Percentiles rank a stretch among this genome's conserved stretches.
Evolutionary conservation across 345 rosid species (phyloP).

Genomic region (Populus davidiana): DNA sequence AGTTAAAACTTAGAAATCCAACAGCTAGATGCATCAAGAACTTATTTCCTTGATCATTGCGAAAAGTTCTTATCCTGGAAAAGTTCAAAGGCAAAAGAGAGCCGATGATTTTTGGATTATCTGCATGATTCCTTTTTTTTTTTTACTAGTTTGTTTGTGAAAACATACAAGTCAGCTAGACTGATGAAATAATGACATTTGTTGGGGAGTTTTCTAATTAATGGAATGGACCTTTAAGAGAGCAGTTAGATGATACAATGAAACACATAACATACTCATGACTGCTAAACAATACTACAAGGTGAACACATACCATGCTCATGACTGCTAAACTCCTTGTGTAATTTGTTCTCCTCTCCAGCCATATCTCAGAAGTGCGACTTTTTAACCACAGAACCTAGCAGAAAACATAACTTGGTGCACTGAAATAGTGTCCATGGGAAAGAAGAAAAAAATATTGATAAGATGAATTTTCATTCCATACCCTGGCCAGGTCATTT

Average conservation of each 20-base stretch:
- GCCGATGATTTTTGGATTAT: background rate
- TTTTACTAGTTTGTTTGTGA: background rate
- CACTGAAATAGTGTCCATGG: constrained; percentile 10
- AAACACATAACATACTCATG: background rate
- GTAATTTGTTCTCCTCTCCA: constrained; percentile 96
- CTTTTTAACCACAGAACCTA: constrained; percentile 99
- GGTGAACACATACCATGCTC: constrained; percentile 84
- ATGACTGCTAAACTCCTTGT: constrained; percentile 98
- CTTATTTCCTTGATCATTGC: background rate
- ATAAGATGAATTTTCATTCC: constrained; percentile 1
- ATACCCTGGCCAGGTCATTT: constrained; percentile 91
- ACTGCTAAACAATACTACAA: background rate
- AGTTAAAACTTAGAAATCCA: background rate
- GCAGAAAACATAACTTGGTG: constrained; percentile 17
- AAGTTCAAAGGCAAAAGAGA: background rate
- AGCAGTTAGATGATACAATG: background rate
- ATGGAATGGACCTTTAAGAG: background rate
- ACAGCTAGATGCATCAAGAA: background rate
- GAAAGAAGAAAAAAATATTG: constrained; percentile 9
- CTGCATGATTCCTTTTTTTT: background rate
- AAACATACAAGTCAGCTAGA: background rate
- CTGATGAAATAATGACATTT: background rate
- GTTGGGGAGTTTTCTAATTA: background rate
- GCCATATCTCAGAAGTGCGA: constrained; percentile 96
- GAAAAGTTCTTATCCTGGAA: background rate